Base-by-base conservation (phyloP, 306 rosid genomes). In the Sophora flavescens region DNA sequence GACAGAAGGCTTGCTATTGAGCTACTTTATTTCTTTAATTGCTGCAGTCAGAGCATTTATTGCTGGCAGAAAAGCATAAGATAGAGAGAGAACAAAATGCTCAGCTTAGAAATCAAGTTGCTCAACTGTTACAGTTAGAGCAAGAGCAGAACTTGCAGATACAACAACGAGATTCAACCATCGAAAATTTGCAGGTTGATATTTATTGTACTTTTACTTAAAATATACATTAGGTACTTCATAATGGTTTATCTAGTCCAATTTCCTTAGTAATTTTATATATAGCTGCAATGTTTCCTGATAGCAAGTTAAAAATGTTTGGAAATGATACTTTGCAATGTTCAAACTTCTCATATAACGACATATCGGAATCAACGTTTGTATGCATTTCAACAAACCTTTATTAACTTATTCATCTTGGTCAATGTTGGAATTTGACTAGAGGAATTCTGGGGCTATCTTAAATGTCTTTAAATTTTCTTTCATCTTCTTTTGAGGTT, bases 41-140 rank as follows among this genome's bases (percentile, higher is more conserved):
- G 71, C 64, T 87, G 88, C 89, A 92, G 97, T 74, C 87, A 56
- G 96, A 90, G 74, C 85, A 86, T 83, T 77, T 74, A 71, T 63
- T 88, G 80, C 89, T 92, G 64, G 80, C 76, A 51, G 97, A 92
- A 69, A 86, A 84, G 76, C 79, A 72, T 70, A 88, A 85, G 79
- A 85, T 84, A 48, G 96, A 92, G 81, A 88, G 84, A 79, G 97
- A 92, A 68, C 92, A 92, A 81, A 90, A 84, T 70, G 86, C 87
- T 72, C 93, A 86, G 83, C 89, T 90, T 76, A 84, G 87, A 83
- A 90, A 86, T 90, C 93, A 90, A 92, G 92, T 90, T 59, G 86
- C 92, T 80, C 92, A 86, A 63, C 86, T 90, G 78, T 83, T 90
- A 74, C 87, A 88, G 79, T 84, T 78, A 80, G 92, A 90, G 83